These are phyloP conservation scores for Vaccinium macrocarpon DNA, from an alignment of 148 eudicot genomes.

Conservation along the genomic window DNA sequence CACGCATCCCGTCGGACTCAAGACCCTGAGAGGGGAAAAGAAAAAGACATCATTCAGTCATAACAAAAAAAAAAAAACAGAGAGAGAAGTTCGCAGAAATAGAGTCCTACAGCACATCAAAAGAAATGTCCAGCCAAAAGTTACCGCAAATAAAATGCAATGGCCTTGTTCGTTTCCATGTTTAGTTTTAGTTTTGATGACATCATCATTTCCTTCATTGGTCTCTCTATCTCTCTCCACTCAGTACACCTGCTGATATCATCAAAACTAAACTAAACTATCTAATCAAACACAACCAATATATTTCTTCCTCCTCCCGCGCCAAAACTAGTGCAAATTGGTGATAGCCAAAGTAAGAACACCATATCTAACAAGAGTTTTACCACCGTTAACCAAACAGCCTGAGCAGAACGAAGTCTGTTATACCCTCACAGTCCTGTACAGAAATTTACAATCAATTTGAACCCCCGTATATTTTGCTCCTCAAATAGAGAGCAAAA, in stretches of 20 bases:
- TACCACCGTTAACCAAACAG: neutral
- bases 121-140: neutral
- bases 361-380: too few relatives aligned
- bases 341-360: too few relatives aligned
- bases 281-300: too few relatives aligned
- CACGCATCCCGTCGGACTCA: constrained; percentile 64
- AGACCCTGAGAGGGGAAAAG: constrained; percentile 43
- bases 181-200: too few relatives aligned
- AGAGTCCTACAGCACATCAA: neutral
- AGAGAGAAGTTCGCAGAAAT: neutral
- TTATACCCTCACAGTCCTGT: neutral
- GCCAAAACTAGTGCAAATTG: too few relatives aligned
- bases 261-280: too few relatives aligned
- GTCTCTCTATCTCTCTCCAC: too few relatives aligned
- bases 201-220: too few relatives aligned
- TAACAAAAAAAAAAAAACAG: neutral
- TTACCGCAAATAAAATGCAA: too few relatives aligned
- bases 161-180: too few relatives aligned
- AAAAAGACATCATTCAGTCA: constrained; percentile 18
- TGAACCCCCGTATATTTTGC: neutral
- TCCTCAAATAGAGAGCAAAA: neutral
- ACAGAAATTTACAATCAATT: neutral
- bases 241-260: too few relatives aligned
- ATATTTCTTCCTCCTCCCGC: too few relatives aligned
- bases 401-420: neutral